phyloP scores from a whole-genome alignment of 371 early-diverging fungal genomes.

The Lichtheimia corymbifera region DNA sequence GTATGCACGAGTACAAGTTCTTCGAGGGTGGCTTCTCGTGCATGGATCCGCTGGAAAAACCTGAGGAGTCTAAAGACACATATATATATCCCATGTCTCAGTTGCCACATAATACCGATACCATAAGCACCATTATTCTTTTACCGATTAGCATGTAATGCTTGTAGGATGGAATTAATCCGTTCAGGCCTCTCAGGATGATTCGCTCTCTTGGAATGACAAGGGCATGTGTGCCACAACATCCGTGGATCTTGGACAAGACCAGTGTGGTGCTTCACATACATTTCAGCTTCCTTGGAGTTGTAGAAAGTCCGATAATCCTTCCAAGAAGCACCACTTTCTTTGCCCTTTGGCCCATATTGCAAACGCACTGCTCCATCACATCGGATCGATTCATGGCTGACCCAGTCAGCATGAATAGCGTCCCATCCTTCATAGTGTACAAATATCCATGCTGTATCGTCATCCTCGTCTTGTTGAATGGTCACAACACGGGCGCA shows the following conservation, averaged over 20 bases:
- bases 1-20: conserved; percentile 59
- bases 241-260: conserved; percentile 61
- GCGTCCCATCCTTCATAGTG: conserved; percentile 67
- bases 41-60: conserved; percentile 51
- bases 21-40: conserved; percentile 50
- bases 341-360: conserved; percentile 55
- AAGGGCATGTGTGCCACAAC: conserved; percentile 60
- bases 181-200: conserved; percentile 71
- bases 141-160: conserved; percentile 44
- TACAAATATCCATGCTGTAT: conserved; percentile 35
- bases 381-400: conserved; percentile 26
- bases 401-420: conserved; percentile 65
- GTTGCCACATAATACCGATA: not conserved
- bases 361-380: conserved; percentile 16
- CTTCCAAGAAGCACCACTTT: conserved; percentile 53
- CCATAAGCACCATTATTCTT: not conserved
- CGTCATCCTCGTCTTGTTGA: conserved; percentile 9
- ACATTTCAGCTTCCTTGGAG: conserved; percentile 39
- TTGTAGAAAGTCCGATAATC: conserved; percentile 59
- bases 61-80: conserved; percentile 40
- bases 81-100: not conserved
- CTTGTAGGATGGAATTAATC: conserved; percentile 40
- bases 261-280: conserved; percentile 57
- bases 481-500: conserved; percentile 44
- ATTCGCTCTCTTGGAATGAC: conserved; percentile 54